A percentile compares a stretch with the other conserved stretches of the same genome.
Conservation (phyloP, 2,329 filamentous ascomycete species). For the Penicillium sclerotiorum region DNA sequence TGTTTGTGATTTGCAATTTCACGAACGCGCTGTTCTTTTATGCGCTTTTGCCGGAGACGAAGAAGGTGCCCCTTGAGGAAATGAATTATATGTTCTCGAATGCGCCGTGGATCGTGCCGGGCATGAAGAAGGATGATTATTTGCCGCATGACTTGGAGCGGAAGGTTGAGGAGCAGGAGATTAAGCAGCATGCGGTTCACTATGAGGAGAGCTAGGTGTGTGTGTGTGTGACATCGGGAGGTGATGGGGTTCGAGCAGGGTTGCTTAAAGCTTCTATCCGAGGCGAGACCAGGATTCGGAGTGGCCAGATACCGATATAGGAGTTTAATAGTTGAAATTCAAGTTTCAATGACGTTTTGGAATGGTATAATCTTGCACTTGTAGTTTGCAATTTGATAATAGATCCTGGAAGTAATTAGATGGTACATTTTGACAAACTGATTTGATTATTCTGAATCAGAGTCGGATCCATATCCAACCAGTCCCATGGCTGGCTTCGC, state of each 20-base stretch:
- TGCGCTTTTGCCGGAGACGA: slow-evolving; percentile 67
- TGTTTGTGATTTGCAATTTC: slow-evolving; percentile 70
- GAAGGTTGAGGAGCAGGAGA: slow-evolving; percentile 59
- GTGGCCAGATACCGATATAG: too few relatives aligned
- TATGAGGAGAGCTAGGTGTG: slow-evolving; percentile 12
- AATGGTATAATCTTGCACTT: too few relatives aligned
- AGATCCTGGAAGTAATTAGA: neutral
- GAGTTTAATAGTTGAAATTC: too few relatives aligned
- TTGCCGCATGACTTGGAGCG: slow-evolving; percentile 61
- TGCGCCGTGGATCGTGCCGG: slow-evolving; percentile 65
- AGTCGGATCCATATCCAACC: slow-evolving; percentile 45
- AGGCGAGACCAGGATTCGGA: too few relatives aligned
- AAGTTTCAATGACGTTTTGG: too few relatives aligned
- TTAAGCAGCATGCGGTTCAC: slow-evolving; percentile 46
- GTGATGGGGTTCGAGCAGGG: too few relatives aligned
- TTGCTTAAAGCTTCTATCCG: too few relatives aligned
- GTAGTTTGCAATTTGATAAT: neutral
- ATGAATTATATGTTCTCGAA: slow-evolving; percentile 70
- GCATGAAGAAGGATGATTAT: slow-evolving; percentile 58
- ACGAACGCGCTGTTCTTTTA: slow-evolving; percentile 71
- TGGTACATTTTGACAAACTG: neutral
- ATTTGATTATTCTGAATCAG: slow-evolving; percentile 41
- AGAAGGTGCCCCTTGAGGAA: slow-evolving; percentile 65
- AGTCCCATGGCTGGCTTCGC: slow-evolving; percentile 38
- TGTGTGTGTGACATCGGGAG: too few relatives aligned